These are phyloP conservation scores for Areca catechu DNA, from an alignment of 176 grass and related monocot genomes.

Conservation along the genomic window DNA sequence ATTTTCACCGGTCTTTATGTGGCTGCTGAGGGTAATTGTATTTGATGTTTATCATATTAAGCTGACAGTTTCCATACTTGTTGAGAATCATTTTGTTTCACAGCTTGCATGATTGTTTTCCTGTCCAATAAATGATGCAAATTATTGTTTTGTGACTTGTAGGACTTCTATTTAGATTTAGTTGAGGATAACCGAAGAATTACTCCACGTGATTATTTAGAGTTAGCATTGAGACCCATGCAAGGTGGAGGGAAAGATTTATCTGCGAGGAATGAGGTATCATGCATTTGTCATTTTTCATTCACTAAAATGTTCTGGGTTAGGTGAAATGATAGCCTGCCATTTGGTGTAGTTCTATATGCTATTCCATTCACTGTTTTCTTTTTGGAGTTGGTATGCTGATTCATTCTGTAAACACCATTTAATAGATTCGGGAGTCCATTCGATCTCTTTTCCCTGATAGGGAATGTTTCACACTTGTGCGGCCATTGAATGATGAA, in stretches of 20 bases:
- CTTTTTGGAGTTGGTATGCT: slow-evolving; percentile 12
- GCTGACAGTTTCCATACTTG: no score
- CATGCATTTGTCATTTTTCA: slow-evolving; percentile 15
- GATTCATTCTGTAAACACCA: slow-evolving; percentile 13
- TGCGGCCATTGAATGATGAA: slow-evolving; percentile 68
- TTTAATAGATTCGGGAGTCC: slow-evolving; percentile 58
- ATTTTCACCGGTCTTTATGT: slow-evolving; percentile 72
- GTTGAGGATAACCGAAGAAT: slow-evolving; percentile 51
- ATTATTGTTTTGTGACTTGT: slow-evolving; percentile 1
- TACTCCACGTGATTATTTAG: slow-evolving; percentile 65
- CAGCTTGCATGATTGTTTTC: not conserved
- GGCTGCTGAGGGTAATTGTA: slow-evolving; percentile 57
- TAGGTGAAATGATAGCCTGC: not conserved
- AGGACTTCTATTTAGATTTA: slow-evolving; percentile 84
- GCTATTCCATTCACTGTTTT: not conserved
- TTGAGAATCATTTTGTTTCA: not conserved
- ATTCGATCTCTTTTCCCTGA: slow-evolving; percentile 66
- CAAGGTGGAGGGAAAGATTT: slow-evolving; percentile 53
- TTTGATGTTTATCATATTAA: no score
- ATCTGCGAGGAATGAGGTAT: slow-evolving; percentile 74
- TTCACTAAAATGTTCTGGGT: not conserved
- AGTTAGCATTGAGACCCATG: slow-evolving; percentile 60
- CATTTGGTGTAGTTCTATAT: not conserved
- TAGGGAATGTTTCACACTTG: slow-evolving; percentile 77
- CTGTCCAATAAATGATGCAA: not conserved